phyloP scores from a whole-genome alignment of 2,329 filamentous ascomycete species.

The Chaetomium olivaceum region DNA sequence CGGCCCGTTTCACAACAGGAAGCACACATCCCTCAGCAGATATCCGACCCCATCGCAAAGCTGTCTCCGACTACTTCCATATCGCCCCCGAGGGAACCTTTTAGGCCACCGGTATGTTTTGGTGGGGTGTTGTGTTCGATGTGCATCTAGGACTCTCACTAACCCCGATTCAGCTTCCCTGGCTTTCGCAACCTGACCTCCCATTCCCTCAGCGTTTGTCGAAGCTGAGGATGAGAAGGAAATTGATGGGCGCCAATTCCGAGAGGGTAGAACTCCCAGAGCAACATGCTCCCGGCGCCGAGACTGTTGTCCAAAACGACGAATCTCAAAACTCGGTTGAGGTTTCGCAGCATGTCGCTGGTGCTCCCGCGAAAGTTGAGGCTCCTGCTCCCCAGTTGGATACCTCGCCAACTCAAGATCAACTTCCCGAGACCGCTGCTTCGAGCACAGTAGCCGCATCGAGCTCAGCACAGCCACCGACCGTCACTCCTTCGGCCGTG shows the following conservation, averaged over 20 bases:
- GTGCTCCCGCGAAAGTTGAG: conserved; percentile 23
- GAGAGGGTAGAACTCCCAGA: conserved; percentile 46
- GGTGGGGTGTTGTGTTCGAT: neutral
- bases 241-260: conserved; percentile 40
- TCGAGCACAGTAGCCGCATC: conserved; percentile 43
- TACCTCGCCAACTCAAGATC: conserved; percentile 38
- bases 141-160: conserved; percentile 29
- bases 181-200: conserved; percentile 54
- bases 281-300: conserved; percentile 30
- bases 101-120: conserved; percentile 54
- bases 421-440: conserved; percentile 37
- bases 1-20: conserved; percentile 21
- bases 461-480: conserved; percentile 35
- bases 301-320: conserved; percentile 34
- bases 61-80: conserved; percentile 4
- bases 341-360: conserved; percentile 22
- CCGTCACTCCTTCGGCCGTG: conserved; percentile 31
- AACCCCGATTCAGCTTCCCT: conserved; percentile 53
- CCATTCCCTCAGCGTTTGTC: conserved; percentile 50
- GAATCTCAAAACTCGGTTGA: neutral
- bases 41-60: conserved; percentile 18
- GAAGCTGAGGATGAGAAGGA: conserved; percentile 47
- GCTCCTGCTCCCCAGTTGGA: conserved; percentile 33
- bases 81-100: conserved; percentile 37
- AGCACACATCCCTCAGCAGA: conserved; percentile 14